These are phyloP conservation scores for Nemophila menziesii DNA, from an alignment of 257 asterid genomes.

Conservation along the genomic window DNA sequence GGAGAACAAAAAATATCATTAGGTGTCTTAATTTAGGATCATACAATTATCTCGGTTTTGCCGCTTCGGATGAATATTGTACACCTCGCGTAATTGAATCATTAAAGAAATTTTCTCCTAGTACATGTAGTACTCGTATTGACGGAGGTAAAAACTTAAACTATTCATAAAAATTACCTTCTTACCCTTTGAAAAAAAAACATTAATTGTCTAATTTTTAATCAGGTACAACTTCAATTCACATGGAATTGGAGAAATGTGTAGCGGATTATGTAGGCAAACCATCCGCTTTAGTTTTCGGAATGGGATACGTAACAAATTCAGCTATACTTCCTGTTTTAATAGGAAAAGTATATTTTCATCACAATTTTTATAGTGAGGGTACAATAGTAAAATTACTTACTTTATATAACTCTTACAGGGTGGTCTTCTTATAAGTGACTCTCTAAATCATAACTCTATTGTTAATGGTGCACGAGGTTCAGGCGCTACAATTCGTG, in stretches of 20 bases:
- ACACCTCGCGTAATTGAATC: slow-evolving; percentile 92
- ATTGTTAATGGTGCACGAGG: slow-evolving; percentile 99
- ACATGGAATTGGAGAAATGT: slow-evolving; percentile 73
- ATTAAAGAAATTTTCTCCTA: slow-evolving; percentile 60
- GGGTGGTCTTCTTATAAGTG: slow-evolving; percentile 98
- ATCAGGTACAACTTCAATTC: slow-evolving; percentile 76
- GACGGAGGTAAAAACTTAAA: slow-evolving; percentile 69
- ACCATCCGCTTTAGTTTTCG: slow-evolving; percentile 86
- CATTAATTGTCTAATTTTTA: not conserved
- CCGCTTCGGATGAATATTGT: slow-evolving; percentile 96
- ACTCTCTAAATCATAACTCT: slow-evolving; percentile 91
- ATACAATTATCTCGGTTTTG: slow-evolving; percentile 95
- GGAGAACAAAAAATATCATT: slow-evolving; percentile 58
- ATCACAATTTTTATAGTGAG: not conserved
- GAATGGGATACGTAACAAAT: slow-evolving; percentile 97
- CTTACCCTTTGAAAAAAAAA: not conserved
- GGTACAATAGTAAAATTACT: not conserved
- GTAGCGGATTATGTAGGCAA: slow-evolving; percentile 89
- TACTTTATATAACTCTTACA: slow-evolving; percentile 12
- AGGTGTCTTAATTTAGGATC: slow-evolving; percentile 98
- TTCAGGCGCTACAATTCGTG: slow-evolving; percentile 91
- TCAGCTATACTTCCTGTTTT: slow-evolving; percentile 90
- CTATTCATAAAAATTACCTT: not conserved
- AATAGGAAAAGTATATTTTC: slow-evolving; percentile 57
- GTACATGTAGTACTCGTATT: slow-evolving; percentile 92